A percentile compares a stretch with the other conserved stretches of the same genome.
These are phyloP conservation scores for Escallonia herrerae DNA, from an alignment of 129 eudicot genomes.

Conservation along the genomic window DNA sequence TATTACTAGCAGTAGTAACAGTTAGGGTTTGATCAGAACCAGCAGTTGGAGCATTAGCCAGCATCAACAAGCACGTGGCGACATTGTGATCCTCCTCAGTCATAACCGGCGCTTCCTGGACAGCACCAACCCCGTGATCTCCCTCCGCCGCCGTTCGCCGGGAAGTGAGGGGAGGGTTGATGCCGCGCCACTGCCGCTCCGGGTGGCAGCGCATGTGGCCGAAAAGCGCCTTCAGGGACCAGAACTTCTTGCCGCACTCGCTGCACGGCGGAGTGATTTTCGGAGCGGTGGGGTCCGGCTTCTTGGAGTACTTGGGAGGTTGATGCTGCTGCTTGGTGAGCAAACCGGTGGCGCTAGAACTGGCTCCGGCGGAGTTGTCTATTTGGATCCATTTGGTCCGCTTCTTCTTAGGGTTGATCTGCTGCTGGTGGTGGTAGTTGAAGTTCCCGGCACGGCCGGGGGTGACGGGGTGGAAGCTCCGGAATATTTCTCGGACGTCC, in stretches of 20 bases:
- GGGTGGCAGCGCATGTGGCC: slow-evolving; percentile 99
- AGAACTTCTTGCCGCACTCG: slow-evolving; percentile 20
- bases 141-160: no score
- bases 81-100: slow-evolving; percentile 59
- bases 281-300: slow-evolving; percentile 63
- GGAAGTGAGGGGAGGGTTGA: no score
- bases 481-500: slow-evolving; percentile 15
- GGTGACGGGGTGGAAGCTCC: slow-evolving; percentile 2
- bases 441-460: background rate
- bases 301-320: slow-evolving; percentile 31
- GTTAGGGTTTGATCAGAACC: no score
- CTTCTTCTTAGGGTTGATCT: slow-evolving; percentile 52
- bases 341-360: background rate
- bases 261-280: slow-evolving; percentile 64
- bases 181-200: slow-evolving; percentile 70
- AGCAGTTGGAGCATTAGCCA: slow-evolving; percentile 40
- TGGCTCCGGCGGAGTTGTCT: slow-evolving; percentile 9
- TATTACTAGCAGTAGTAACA: no score
- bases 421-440: background rate
- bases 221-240: slow-evolving; percentile 65
- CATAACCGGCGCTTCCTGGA: background rate
- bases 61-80: slow-evolving; percentile 56
- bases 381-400: slow-evolving; percentile 36
- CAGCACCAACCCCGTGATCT: background rate
- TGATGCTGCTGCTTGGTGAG: slow-evolving; percentile 1